A percentile compares a stretch with the other conserved stretches of the same genome.
These are phyloP conservation scores for Fusarium torreyae DNA, from an alignment of 2,329 filamentous ascomycete genomes.

Conservation along the genomic window DNA sequence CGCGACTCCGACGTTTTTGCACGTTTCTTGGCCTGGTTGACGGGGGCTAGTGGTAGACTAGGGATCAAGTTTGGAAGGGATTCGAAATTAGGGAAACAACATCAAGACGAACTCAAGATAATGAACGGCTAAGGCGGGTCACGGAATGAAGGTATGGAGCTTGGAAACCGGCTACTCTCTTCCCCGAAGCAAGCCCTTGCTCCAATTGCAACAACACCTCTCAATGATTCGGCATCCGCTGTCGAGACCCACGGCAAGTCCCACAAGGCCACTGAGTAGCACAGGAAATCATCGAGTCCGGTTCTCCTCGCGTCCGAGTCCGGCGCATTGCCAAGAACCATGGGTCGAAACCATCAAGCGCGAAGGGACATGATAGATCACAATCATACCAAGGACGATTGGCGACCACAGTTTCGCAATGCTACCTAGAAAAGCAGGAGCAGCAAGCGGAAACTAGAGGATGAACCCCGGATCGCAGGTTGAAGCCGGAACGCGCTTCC, in stretches of 20 bases:
- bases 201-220: neutral
- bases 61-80: constrained; percentile 1
- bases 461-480: constrained; percentile 7
- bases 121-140: constrained; percentile 12
- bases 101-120: constrained; percentile 3
- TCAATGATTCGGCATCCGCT: constrained; percentile 25
- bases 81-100: constrained; percentile 17
- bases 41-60: constrained; percentile 18
- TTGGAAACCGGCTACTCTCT: constrained; percentile 27
- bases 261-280: constrained; percentile 29
- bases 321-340: constrained; percentile 29
- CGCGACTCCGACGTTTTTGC: constrained; percentile 20
- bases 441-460: constrained; percentile 1
- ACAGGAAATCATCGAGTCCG: constrained; percentile 9
- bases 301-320: constrained; percentile 16
- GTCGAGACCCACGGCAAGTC: constrained; percentile 22
- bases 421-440: neutral
- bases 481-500: constrained; percentile 21
- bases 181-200: constrained; percentile 22
- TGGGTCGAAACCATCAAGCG: constrained; percentile 26
- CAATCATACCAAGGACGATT: constrained; percentile 11
- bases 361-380: constrained; percentile 36
- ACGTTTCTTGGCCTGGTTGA: constrained; percentile 9
- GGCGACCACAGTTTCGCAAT: constrained; percentile 9
- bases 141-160: constrained; percentile 10